Percentiles rank a stretch among this genome's conserved stretches.
These are phyloP conservation scores for Fusarium sulawesiense DNA, from an alignment of 2,329 filamentous ascomycete species.

Conservation along the genomic window DNA sequence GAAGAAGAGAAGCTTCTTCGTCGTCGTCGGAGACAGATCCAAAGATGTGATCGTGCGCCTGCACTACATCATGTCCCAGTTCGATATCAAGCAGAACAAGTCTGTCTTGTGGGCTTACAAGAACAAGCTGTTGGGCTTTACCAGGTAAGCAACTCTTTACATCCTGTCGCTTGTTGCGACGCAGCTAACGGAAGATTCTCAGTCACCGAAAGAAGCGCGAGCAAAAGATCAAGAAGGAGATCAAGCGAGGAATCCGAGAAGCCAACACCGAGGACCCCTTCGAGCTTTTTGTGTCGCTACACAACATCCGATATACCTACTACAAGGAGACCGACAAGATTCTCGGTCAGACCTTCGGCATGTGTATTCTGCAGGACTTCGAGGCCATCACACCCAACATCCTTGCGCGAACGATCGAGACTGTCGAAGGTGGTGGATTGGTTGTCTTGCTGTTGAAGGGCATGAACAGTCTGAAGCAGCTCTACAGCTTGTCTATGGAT, in stretches of 20 bases:
- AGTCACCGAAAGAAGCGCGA: slow-evolving; percentile 98
- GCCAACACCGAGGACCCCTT: slow-evolving; percentile 94
- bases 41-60: slow-evolving; percentile 97
- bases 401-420: slow-evolving; percentile 93
- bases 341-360: slow-evolving; percentile 95
- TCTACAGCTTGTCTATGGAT: slow-evolving; percentile 98
- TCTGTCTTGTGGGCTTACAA: slow-evolving; percentile 99
- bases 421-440: slow-evolving; percentile 93
- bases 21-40: slow-evolving; percentile 88
- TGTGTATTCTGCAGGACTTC: slow-evolving; percentile 98
- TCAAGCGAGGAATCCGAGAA: slow-evolving; percentile 93
- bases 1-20: slow-evolving; percentile 98
- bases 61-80: slow-evolving; percentile 91
- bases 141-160: slow-evolving; percentile 62
- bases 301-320: slow-evolving; percentile 98
- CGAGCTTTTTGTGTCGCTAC: slow-evolving; percentile 94
- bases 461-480: slow-evolving; percentile 96
- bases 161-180: slow-evolving; percentile 13
- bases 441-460: slow-evolving; percentile 93
- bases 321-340: slow-evolving; percentile 99
- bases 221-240: slow-evolving; percentile 97
- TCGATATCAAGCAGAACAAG: slow-evolving; percentile 90
- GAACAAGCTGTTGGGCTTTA: slow-evolving; percentile 95
- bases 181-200: slow-evolving; percentile 23
- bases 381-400: slow-evolving; percentile 98